Evolutionary conservation across 805 yeast genomes (phyloP), one percentile per base, ranked within the genome.

Genomic region (Yarrowia sp.): DNA sequence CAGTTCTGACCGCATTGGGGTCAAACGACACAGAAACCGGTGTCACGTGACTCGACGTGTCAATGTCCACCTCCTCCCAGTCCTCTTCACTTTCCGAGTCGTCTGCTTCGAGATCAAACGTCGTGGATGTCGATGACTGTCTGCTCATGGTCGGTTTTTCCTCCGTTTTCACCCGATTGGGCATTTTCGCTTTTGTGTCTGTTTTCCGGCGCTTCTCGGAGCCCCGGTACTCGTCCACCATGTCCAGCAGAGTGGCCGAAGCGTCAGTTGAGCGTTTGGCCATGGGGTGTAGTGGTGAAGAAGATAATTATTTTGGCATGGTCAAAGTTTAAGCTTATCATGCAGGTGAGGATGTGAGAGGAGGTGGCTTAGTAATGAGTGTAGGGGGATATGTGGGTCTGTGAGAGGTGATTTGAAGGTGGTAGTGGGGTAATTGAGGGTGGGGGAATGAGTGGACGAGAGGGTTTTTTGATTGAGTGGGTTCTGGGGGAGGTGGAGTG

Each of bases 51-150:
- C 13, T 15, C 32, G 33, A 4, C 11, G 15, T 4, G 4, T 57
- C 51, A 10, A 58, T 43, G 5, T 58, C 51, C 4, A 58, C 64
- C 50, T 58, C 64, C 8, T 58, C 64, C 64, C 64, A 58, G 32
- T 57, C 63, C 22, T 58, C 64, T 35, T 58, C 64, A 1, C 35
- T 18, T 5, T 47, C 53, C 28, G 28, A 22, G 17, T 58, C 64
- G 14, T 38, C 58, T 8, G 4, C 35, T n/a, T 57, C 39, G 31
- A 42, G 15, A 32, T 41, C 63, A 41, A 41, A 42, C 14, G 63
- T 48, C 13, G 17, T 13, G 3, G 32, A 17, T 8, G 32, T 38
- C n/a, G 39, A 47, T 8, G 33, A 13, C 11, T 32, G n/a, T 22
- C 32, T 11, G 32, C 32, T 43, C 15, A 8, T 18, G 11, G 7